Evolutionary conservation across 768 basidiomycete genomes (phyloP), one percentile per base, ranked within the genome.

Genomic region (Epithele typhae): DNA sequence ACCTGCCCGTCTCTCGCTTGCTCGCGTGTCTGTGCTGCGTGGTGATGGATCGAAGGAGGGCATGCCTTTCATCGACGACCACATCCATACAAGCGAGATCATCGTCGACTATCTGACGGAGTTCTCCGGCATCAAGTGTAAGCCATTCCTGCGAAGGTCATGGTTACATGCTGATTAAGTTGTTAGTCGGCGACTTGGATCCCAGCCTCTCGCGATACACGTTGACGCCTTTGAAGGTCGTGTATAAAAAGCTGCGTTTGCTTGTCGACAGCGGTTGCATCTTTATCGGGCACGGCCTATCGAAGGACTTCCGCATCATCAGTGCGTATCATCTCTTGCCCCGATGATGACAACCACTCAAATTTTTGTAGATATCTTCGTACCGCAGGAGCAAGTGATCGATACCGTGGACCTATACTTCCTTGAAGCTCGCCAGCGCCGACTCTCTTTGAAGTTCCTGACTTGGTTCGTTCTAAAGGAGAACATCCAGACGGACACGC

Each of bases 361-460:
- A 25, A 17, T 17, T 37, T 33, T 7, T 23, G 1, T 53, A 98
- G 95, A 98, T 64, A 92, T 98, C 37, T 93, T 86, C 60, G 92
- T 99, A 10, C 95, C 95, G 0, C 92, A 93, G 0, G 83, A 88
- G 2, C 94, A 94, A 64, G 93, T 99, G 37, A 87, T 94, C 49
- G 96, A 99, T 62, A 99, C 96, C 0, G 95, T 99, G 46, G 92
- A 96, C 63, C 75, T 98, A n/a, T 99, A 93, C 66, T 96, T 89
- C 61, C 61, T 92, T 22, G 80, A 77, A 55, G 67, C 75, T 21
- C 81, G 92, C 19, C 88, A 93, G 56, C 82, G 95, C 15, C 84
- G 93, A 47, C 73, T 98, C 30, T 95, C 93, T 0, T 73, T 99
- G 18, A 82, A 92, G 7, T 99, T 97, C 68, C 75, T 98, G 21